Base-by-base conservation (phyloP, 2,329 filamentous ascomycete species). In the Venturia effusa region DNA sequence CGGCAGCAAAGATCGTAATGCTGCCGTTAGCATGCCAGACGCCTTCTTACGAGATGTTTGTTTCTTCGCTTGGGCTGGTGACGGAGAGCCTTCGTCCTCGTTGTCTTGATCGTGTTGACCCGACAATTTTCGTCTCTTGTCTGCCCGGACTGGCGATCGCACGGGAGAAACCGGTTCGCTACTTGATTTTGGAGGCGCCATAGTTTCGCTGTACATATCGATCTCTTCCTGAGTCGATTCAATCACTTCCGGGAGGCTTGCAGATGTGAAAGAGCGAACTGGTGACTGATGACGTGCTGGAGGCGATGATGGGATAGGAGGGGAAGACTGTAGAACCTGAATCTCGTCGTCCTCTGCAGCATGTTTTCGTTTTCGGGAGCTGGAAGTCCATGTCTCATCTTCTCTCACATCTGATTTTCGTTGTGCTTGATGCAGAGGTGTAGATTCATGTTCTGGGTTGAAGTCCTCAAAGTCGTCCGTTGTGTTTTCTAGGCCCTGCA, bases 401-500 rank as follows among this genome's bases (percentile, higher is more conserved):
- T 66, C 70, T 45, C 41, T 17, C 22, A 41, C 27, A 27, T 34
- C 24, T 37, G 61, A 24, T 32, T 57, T 39, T 27, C 45, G 41
- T 27, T 63, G 57, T 13, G 22, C 24, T 27, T 57, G 74, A 65
- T 84, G 82, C 32, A 88, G 70, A 3, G 87, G 87, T 7, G 88
- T 90, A 19, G 86, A 87, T 74, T 88, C 86, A 34, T 84, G 85
- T 64, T 89, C 85, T 0, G 81, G 87, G 61, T 78, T 80, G 70
- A 84, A 87, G 68, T 76, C 73, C 11, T 71, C 71, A 39, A 66
- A 61, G 27, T 57, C 27, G 63, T 43, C 17, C 30, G 41, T 17
- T 74, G 74, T 24, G 73, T 75, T 3, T 75, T 80, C 63, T 78
- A 81, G 66, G 77, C 81, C 48, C 73, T 71, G 0, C 70, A 73